Evolutionary conservation across 108 stramenopile genomes (phyloP).

Genomic region (Pseudonitzschia multiseries): DNA sequence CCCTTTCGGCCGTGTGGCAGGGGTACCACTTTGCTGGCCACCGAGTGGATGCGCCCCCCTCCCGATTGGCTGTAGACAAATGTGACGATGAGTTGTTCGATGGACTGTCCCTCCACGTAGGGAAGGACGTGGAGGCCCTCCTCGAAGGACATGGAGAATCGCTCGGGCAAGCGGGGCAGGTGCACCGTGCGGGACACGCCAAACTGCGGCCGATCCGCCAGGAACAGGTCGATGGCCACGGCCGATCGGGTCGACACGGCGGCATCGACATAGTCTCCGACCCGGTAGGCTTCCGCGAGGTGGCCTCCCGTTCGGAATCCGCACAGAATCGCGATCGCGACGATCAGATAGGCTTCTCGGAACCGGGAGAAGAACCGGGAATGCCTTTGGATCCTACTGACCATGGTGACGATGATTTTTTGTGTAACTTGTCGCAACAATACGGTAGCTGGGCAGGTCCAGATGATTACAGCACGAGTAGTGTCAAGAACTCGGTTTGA

Average conservation of each 20-base stretch:
- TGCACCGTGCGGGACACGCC: conserved; percentile 1
- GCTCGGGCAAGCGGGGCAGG: conserved; percentile 12
- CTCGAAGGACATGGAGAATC: conserved; percentile 44
- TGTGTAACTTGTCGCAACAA: too few species aligned
- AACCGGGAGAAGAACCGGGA: too few species aligned
- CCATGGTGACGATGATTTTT: too few species aligned
- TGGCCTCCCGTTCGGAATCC: too few species aligned
- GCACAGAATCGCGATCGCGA: too few species aligned
- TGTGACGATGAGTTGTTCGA: conserved; percentile 30
- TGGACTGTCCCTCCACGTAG: conserved; percentile 22
- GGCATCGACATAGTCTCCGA: conserved; percentile 24
- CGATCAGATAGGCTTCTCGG: too few species aligned
- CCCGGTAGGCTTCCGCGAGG: conserved; percentile 23
- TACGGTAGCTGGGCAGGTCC: too few species aligned
- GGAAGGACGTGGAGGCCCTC: conserved; percentile 35
- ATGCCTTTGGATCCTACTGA: too few species aligned
- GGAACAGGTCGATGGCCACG: conserved; percentile 4
- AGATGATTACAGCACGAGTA: too few species aligned
- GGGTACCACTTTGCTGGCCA: conserved; percentile 22
- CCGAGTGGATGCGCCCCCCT: conserved; percentile 36
- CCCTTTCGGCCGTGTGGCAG: not conserved
- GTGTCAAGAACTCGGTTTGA: too few species aligned
- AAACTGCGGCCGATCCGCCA: conserved; percentile 19
- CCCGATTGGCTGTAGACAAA: conserved; percentile 44
- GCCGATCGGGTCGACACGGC: not conserved